These are phyloP conservation scores for Rhodamnia rubescens DNA, from an alignment of 345 rosid genomes.

Conservation along the genomic window DNA sequence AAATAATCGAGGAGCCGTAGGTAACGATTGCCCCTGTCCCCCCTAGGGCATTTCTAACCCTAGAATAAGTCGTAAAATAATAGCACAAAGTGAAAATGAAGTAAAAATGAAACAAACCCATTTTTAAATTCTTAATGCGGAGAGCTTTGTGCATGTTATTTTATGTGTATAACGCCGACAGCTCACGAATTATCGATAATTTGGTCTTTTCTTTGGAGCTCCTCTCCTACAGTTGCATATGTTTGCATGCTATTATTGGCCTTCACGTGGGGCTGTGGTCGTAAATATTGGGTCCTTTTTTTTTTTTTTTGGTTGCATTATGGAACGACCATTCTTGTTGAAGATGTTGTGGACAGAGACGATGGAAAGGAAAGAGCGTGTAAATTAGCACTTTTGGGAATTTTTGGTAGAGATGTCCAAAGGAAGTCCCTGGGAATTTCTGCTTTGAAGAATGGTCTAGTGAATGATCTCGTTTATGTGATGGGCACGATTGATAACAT, in stretches of 20 bases:
- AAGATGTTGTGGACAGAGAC: not conserved
- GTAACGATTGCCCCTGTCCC: constrained; percentile 21
- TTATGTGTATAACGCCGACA: not conserved
- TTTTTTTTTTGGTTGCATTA: no score
- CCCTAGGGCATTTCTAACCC: not conserved
- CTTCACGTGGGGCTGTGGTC: constrained; percentile 21
- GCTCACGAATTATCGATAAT: not conserved
- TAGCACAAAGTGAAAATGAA: not conserved
- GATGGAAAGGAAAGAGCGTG: not conserved
- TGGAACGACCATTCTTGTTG: not conserved
- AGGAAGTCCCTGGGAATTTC: not conserved
- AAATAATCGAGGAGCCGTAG: not conserved
- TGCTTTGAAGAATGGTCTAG: not conserved
- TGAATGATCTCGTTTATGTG: not conserved
- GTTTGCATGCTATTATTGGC: constrained; percentile 14
- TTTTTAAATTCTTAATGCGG: not conserved
- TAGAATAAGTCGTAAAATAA: not conserved
- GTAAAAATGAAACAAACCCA: not conserved
- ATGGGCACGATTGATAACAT: not conserved
- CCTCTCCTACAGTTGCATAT: not conserved
- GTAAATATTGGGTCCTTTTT: not conserved
- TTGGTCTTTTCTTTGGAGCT: not conserved
- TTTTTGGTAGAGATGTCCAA: not conserved
- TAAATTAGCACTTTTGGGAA: not conserved
- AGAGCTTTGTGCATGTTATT: not conserved